These are phyloP conservation scores for Saturnispora ahearnii DNA, from an alignment of 805 yeast genomes.

Conservation along the genomic window DNA sequence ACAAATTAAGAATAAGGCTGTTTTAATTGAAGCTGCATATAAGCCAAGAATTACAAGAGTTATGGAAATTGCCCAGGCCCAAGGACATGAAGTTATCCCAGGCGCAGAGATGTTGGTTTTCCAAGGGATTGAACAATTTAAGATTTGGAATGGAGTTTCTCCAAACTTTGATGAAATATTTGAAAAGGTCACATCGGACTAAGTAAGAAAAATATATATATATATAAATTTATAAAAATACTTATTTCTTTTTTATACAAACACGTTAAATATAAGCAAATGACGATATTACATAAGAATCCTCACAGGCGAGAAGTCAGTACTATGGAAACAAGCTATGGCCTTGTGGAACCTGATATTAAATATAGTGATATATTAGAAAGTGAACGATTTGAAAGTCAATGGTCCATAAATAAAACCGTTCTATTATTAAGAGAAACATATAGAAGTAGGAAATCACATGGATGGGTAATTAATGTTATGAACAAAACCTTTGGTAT, in stretches of 20 bases:
- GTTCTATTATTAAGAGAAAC: slow-evolving; percentile 11
- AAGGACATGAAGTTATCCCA: slow-evolving; percentile 57
- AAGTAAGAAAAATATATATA: neutral
- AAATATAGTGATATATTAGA: slow-evolving; percentile 18
- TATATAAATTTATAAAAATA: neutral
- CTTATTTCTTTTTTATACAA: neutral
- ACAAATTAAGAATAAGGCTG: slow-evolving; percentile 31
- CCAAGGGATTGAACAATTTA: slow-evolving; percentile 87
- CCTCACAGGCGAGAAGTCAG: neutral
- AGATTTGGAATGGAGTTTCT: slow-evolving; percentile 57
- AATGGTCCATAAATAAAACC: slow-evolving; percentile 22
- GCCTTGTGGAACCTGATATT: slow-evolving; percentile 15
- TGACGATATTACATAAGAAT: neutral
- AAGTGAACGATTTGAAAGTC: slow-evolving; percentile 21
- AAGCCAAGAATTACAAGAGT: slow-evolving; percentile 82
- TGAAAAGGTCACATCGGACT: slow-evolving; percentile 40
- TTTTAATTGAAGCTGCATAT: slow-evolving; percentile 86
- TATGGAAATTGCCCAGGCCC: slow-evolving; percentile 63
- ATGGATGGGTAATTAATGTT: neutral
- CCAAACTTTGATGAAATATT: slow-evolving; percentile 58
- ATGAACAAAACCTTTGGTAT: slow-evolving; percentile 42
- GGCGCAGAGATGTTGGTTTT: slow-evolving; percentile 89
- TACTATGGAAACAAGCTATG: slow-evolving; percentile 2
- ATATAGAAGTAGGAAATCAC: neutral
- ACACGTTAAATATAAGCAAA: neutral